Percentiles rank a stretch among this genome's conserved stretches.
These are phyloP conservation scores for Cotoneaster glaucophyllus DNA, from an alignment of 306 rosid species.

Conservation along the genomic window DNA sequence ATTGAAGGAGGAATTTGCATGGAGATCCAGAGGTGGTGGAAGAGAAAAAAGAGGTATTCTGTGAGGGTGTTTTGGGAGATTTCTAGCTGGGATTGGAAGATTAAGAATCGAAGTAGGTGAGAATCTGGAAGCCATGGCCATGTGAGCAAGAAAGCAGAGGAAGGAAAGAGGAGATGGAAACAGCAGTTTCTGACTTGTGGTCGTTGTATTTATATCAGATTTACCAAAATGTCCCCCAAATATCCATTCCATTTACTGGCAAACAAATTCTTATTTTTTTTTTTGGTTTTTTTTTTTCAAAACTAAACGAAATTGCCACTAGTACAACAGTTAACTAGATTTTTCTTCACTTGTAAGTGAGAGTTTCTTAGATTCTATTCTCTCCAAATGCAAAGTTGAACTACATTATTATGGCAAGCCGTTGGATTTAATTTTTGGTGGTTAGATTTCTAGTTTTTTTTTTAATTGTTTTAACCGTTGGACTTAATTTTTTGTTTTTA, in stretches of 20 bases:
- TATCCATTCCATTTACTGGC: too few species aligned
- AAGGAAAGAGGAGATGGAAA: neutral
- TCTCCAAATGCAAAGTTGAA: fast-evolving
- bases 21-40: conserved; percentile 16
- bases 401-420: too few species aligned
- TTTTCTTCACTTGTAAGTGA: too few species aligned
- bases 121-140: conserved; percentile 51
- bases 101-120: conserved; percentile 21
- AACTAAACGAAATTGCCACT: too few species aligned
- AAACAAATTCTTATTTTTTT: too few species aligned
- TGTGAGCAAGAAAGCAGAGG: neutral
- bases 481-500: too few species aligned
- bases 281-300: too few species aligned
- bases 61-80: conserved; percentile 21
- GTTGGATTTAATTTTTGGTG: too few species aligned
- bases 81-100: conserved; percentile 15
- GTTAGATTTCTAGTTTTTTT: too few species aligned
- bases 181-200: neutral
- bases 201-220: neutral
- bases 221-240: neutral
- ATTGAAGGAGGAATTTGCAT: neutral
- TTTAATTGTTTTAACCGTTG: too few species aligned
- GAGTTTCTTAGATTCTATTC: too few species aligned
- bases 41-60: conserved; percentile 8
- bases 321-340: too few species aligned